Evolutionary conservation across 148 eudicot genomes (phyloP).

Genomic region (Bassia scoparia): DNA sequence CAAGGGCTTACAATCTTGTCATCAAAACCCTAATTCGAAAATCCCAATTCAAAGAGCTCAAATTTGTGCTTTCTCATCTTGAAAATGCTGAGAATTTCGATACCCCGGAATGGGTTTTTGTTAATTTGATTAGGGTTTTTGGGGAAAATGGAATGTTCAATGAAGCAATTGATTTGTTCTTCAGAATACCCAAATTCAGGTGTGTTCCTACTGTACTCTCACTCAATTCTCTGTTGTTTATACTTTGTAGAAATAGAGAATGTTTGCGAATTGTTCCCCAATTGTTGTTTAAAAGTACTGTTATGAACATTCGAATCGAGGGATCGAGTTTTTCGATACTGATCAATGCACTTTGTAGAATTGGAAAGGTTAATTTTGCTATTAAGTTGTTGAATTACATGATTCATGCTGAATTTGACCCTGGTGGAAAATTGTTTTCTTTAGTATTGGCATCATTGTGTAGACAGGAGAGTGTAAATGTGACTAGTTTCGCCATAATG

Average conservation of each 20-base stretch:
- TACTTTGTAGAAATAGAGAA: constrained; percentile 37
- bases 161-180: constrained; percentile 55
- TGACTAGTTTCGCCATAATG: constrained; percentile 30
- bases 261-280: constrained; percentile 45
- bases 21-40: constrained; percentile 39
- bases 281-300: constrained; percentile 40
- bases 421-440: constrained; percentile 39
- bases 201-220: constrained; percentile 48
- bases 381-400: constrained; percentile 39
- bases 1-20: constrained; percentile 41
- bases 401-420: constrained; percentile 38
- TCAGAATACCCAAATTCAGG: constrained; percentile 48
- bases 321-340: constrained; percentile 44
- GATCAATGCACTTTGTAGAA: constrained; percentile 50
- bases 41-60: constrained; percentile 33
- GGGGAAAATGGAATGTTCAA: constrained; percentile 31
- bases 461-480: constrained; percentile 19
- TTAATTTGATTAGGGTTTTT: constrained; percentile 54
- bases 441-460: constrained; percentile 41
- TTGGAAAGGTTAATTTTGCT: constrained; percentile 44
- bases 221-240: constrained; percentile 44
- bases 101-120: constrained; percentile 47
- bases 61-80: constrained; percentile 35
- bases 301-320: constrained; percentile 48
- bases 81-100: constrained; percentile 45